Evolutionary conservation across 1,284 basidiomycete genomes (phyloP).

Genomic region (Moesziomyces sp.): DNA sequence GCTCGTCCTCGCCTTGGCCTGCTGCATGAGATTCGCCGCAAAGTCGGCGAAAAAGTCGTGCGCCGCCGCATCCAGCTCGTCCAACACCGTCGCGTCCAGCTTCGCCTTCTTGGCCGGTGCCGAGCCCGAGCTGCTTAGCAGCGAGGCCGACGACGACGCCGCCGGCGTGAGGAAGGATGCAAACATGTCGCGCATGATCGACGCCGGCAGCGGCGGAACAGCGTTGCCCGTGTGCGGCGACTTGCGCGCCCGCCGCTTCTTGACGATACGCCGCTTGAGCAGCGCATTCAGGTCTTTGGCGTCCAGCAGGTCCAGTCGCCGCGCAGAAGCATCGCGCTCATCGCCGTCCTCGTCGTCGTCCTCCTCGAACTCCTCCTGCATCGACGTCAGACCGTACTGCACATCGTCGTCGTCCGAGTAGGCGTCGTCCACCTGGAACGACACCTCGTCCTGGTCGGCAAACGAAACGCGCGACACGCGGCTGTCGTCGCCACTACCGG

Average conservation of each 20-base stretch:
- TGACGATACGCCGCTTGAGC: slow-evolving; percentile 45
- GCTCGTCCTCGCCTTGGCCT: slow-evolving; percentile 13
- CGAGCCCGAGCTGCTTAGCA: slow-evolving; percentile 9
- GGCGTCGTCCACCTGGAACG: slow-evolving; percentile 33
- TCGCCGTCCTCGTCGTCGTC: slow-evolving; percentile 27
- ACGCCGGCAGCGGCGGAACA: slow-evolving; percentile 34
- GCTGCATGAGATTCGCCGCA: slow-evolving; percentile 16
- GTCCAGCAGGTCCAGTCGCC: slow-evolving; percentile 32
- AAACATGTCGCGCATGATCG: slow-evolving; percentile 41
- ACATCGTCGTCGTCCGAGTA: slow-evolving; percentile 35
- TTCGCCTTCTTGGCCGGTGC: slow-evolving; percentile 18
- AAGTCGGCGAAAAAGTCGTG: slow-evolving; percentile 48
- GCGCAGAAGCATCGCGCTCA: slow-evolving; percentile 10
- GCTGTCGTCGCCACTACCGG: slow-evolving; percentile 17
- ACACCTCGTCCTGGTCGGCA: slow-evolving; percentile 28
- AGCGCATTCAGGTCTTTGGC: slow-evolving; percentile 41
- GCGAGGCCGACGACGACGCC: slow-evolving; percentile 2
- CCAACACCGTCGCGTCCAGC: slow-evolving; percentile 29
- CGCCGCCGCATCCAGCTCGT: slow-evolving; percentile 32
- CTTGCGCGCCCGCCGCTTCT: slow-evolving; percentile 39
- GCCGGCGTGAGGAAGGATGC: slow-evolving; percentile 35
- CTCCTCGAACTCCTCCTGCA: slow-evolving; percentile 17
- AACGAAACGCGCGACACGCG: slow-evolving; percentile 27
- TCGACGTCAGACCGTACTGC: slow-evolving; percentile 21
- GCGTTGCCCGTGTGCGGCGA: slow-evolving; percentile 29